Conservation (phyloP, 192 early-diverging fungal genomes). For the Funneliformis mosseae region DNA sequence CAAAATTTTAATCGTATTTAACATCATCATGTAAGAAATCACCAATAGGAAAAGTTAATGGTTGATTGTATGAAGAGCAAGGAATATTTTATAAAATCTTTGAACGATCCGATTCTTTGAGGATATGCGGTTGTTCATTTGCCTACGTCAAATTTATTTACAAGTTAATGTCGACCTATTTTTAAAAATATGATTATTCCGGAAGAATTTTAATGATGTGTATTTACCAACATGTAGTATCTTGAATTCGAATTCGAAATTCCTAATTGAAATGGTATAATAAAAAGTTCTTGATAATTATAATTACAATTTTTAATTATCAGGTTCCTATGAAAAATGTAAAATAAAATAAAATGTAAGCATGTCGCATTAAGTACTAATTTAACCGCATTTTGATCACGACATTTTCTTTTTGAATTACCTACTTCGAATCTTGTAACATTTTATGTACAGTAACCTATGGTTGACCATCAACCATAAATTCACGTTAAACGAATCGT, state of each 20-base stretch:
- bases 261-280: conserved; percentile 74
- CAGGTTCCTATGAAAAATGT: conserved; percentile 43
- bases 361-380: too few species aligned
- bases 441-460: conserved; percentile 75
- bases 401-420: background rate
- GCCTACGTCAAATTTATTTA: background rate
- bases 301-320: conserved; percentile 60
- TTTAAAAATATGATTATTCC: background rate
- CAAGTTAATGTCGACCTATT: background rate
- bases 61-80: conserved; percentile 5
- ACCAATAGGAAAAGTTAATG: conserved; percentile 37
- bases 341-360: background rate
- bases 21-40: conserved; percentile 38
- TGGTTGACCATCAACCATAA: conserved; percentile 84
- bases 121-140: background rate
- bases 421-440: conserved; percentile 77
- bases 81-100: conserved; percentile 1
- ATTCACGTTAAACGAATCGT: conserved; percentile 54
- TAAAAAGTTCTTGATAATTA: conserved; percentile 69
- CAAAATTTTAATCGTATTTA: conserved; percentile 48
- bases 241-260: conserved; percentile 80
- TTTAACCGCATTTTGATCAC: background rate
- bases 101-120: background rate
- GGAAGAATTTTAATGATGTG: background rate
- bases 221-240: conserved; percentile 68